These are phyloP conservation scores for Aspergillus tanneri DNA, from an alignment of 2,329 filamentous ascomycete genomes.

Conservation along the genomic window DNA sequence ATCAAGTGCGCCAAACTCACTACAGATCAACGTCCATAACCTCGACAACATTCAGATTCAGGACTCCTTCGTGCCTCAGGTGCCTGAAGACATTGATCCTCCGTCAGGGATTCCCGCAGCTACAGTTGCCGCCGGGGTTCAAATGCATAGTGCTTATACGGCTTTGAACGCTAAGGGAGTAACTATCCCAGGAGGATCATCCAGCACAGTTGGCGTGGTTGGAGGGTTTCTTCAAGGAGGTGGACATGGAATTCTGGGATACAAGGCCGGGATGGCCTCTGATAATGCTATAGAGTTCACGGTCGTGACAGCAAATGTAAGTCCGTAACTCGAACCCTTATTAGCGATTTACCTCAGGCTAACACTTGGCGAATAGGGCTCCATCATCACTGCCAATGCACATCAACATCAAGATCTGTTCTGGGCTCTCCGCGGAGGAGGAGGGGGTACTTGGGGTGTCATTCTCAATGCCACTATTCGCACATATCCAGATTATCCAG, in stretches of 20 bases:
- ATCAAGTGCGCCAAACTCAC: conserved; percentile 35
- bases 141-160: conserved; percentile 12
- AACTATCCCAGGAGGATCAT: conserved; percentile 11
- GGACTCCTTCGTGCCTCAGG: conserved; percentile 8
- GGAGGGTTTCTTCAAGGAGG: conserved; percentile 44
- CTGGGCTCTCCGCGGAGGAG: background rate
- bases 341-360: too few relatives aligned
- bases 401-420: background rate
- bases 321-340: too few relatives aligned
- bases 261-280: conserved; percentile 51
- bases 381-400: background rate
- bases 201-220: conserved; percentile 18
- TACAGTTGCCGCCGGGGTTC: conserved; percentile 11
- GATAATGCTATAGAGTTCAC: conserved; percentile 52
- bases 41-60: conserved; percentile 11
- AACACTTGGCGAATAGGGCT: background rate
- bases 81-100: conserved; percentile 19
- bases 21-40: conserved; percentile 27
- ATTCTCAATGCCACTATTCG: background rate
- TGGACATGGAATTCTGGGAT: conserved; percentile 48
- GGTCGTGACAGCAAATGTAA: conserved; percentile 40
- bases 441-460: background rate
- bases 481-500: background rate
- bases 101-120: background rate
- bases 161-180: background rate